phyloP scores from a whole-genome alignment of 805 yeast genomes.

The Wickerhamomyces strasburgensis region DNA sequence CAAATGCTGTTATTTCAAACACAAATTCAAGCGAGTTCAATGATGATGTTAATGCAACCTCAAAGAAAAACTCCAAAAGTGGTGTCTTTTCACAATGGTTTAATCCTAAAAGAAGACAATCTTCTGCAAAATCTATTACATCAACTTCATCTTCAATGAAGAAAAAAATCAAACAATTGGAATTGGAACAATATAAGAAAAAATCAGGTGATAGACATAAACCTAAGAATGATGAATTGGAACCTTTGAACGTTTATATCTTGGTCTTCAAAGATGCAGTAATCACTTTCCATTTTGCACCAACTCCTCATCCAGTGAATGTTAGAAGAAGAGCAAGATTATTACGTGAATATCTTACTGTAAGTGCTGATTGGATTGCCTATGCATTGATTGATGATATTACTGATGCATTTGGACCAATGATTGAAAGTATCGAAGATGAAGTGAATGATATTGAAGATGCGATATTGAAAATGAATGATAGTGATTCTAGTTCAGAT shows the following conservation, averaged over 20 bases:
- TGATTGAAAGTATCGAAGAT: conserved; percentile 89
- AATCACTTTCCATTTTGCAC: conserved; percentile 86
- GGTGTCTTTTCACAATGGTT: conserved; percentile 12
- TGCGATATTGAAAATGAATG: conserved; percentile 81
- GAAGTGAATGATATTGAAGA: conserved; percentile 96
- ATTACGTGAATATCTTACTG: conserved; percentile 80
- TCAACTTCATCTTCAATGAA: conserved; percentile 24
- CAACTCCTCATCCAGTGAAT: conserved; percentile 94
- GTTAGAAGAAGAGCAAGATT: conserved; percentile 91
- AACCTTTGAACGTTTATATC: conserved; percentile 88
- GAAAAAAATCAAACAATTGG: conserved; percentile 28
- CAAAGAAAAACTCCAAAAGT: conserved; percentile 1
- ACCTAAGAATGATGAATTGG: conserved; percentile 53
- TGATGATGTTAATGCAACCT: conserved; percentile 1
- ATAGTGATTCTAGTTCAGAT: conserved; percentile 38
- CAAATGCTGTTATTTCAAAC: too few species aligned
- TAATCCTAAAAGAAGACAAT: conserved; percentile 10
- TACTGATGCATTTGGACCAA: conserved; percentile 95
- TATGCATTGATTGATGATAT: conserved; percentile 95
- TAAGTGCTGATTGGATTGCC: conserved; percentile 94
- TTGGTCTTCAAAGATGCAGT: conserved; percentile 90
- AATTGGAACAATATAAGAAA: conserved; percentile 34
- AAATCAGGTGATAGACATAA: conserved; percentile 41
- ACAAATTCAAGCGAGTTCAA: too few species aligned
- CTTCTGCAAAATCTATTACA: conserved; percentile 10